Evolutionary conservation across 1,284 basidiomycete genomes (phyloP), one percentile per base, ranked within the genome.

Genomic region (Inonotus obliquus): DNA sequence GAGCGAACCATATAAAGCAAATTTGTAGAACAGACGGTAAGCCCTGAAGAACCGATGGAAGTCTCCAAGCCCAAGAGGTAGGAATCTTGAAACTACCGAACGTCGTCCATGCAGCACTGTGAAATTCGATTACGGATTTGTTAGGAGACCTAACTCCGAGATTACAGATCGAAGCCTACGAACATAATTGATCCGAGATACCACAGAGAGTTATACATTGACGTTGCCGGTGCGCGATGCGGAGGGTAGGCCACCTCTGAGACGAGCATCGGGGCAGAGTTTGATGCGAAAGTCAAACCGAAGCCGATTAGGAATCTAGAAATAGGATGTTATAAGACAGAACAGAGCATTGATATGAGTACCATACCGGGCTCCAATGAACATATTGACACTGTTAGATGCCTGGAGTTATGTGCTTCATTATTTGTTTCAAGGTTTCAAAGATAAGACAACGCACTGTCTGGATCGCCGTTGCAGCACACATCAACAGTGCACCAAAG

Each of bases 151-250:
- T 56, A n/a, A 2, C 27, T 38, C 37, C 13, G 38, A 65, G 2
- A 17, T n/a, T 32, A 9, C 37, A 25, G 58, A 9, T 32, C 32
- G 23, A 65, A 47, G 41, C 10, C 44, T 52, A 45, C 82, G 53
- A 66, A 86, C 85, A 89, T 69, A 66, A 89, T 88, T 63, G 87
- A 79, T 61, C 89, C 90, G 23, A 86, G 83, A 68, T 89, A 89
- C 88, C 87, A 91, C 56, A 90, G 82, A n/a, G 86, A 85, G 76
- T 91, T 91, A 77, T 90, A 91, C 44, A 83, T 74, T 1, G 87
- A 84, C 3, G 86, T 91, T 51, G 91, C 73, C 4, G 82, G 82
- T 1, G 84, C 88, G 63, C 91, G 88, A 72, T 93, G 85, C 0
- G 81, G 76, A 2, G 91, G 91, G 72, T 91, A 92, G 0, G 90